Evolutionary conservation across 192 early-diverging fungal genomes (phyloP).

Genomic region (Coemansia sp.): DNA sequence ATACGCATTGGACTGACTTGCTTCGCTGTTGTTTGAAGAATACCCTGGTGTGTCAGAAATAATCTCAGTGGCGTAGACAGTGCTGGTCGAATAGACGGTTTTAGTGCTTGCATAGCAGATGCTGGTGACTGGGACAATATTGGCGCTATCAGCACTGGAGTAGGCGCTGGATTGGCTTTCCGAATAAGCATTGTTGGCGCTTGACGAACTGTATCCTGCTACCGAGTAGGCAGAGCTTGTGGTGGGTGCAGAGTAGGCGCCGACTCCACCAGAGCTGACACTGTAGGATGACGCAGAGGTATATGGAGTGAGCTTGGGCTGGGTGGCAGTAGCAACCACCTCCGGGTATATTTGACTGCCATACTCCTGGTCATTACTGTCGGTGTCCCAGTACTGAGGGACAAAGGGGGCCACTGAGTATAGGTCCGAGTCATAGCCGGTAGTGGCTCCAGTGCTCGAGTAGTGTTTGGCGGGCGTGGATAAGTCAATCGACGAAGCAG

Average conservation of each 20-base stretch:
- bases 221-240: not conserved
- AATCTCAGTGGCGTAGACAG: conserved; percentile 16
- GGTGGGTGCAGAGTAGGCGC: not conserved
- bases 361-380: not conserved
- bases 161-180: not conserved
- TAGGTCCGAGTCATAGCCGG: not conserved
- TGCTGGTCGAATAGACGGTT: conserved; percentile 28
- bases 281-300: not conserved
- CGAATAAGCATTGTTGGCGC: not conserved
- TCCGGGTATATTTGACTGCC: not conserved
- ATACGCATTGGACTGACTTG: not conserved
- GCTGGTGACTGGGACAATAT: conserved; percentile 7
- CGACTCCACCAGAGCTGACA: not conserved
- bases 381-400: not conserved
- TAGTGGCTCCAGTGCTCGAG: not conserved
- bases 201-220: not conserved
- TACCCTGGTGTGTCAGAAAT: not conserved
- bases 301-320: not conserved
- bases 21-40: not conserved
- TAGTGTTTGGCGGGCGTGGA: not conserved
- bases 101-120: conserved; percentile 9
- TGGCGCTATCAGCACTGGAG: not conserved
- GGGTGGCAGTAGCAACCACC: conserved; percentile 5
- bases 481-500: not conserved
- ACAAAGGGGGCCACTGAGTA: not conserved